Base-by-base conservation (phyloP, 495 filamentous ascomycete species). In the Aspergillus heteromorphus region DNA sequence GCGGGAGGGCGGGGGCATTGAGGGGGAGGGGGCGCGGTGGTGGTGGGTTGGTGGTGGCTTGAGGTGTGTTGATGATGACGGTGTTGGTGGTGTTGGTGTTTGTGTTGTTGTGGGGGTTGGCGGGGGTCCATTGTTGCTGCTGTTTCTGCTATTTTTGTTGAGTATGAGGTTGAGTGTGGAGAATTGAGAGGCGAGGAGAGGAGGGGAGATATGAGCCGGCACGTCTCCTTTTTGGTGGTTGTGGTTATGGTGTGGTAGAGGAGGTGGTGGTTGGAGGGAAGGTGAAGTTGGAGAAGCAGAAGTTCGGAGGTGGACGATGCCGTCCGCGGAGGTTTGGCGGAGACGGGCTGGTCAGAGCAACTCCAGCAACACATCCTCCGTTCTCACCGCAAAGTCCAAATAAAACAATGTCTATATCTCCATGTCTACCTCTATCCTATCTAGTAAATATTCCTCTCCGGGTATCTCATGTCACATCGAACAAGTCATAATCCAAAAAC, bases 41-140 rank as follows among this genome's bases (percentile, higher is more conserved):
- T 49, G 54, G 17, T 43, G 54, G 49, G 7, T 49, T 55, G 62
- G 61, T 53, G 31, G 65, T 38, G 65, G 60, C 51, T 68, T 69
- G 49, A 65, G 57, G 40, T 45, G 66, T 66, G 5, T 60, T 56
- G 58, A 64, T 70, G 43, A 40, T 58, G 27, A 40, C 56, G 13
- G 21, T 49, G 23, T 27, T 41, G 49, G 19, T 40, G 9, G 17
- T 7, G 6, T 45, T 45, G 30, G 19, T 14, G 18, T 57, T 55
- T 56, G 30, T 21, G 20, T 29, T 19, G 21, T 19, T 29, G 19
- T 27, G 49, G 30, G 31, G 6, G 40, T 9, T 31, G 50, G 7
- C 36, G 53, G 45, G 53, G 45, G 38, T 55, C 53, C 53, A 55
- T 54, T 34, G 18, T 4, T 42, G 21, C 6, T 11, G 23, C 38